phyloP scores from a whole-genome alignment of 306 rosid genomes.

The Lagenaria siceraria region DNA sequence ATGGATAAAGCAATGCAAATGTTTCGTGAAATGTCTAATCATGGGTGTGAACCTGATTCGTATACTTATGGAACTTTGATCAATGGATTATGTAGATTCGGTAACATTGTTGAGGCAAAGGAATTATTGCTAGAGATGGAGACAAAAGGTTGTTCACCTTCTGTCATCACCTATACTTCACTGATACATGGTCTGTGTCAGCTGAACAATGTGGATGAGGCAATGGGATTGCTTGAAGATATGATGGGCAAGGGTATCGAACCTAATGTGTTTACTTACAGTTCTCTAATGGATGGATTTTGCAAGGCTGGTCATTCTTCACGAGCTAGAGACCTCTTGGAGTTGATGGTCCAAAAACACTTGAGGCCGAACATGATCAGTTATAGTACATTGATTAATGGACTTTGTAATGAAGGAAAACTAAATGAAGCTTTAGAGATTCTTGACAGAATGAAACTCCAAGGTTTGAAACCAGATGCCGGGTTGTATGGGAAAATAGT shows the following conservation, averaged over 20 bases:
- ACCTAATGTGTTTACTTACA: slow-evolving; percentile 80
- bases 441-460: slow-evolving; percentile 88
- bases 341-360: slow-evolving; percentile 40
- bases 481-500: slow-evolving; percentile 68
- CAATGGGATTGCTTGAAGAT: slow-evolving; percentile 47
- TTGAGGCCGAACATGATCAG: slow-evolving; percentile 62
- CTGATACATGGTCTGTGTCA: slow-evolving; percentile 75
- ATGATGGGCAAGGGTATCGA: slow-evolving; percentile 44
- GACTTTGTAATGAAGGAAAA: slow-evolving; percentile 70
- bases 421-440: slow-evolving; percentile 59
- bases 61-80: slow-evolving; percentile 87
- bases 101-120: slow-evolving; percentile 50
- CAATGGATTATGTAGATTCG: slow-evolving; percentile 60
- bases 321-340: slow-evolving; percentile 53
- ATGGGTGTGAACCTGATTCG: slow-evolving; percentile 66
- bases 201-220: slow-evolving; percentile 48
- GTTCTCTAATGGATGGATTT: slow-evolving; percentile 66
- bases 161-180: slow-evolving; percentile 71
- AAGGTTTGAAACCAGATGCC: slow-evolving; percentile 76
- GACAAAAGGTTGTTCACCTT: slow-evolving; percentile 39
- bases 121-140: slow-evolving; percentile 66
- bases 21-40: slow-evolving; percentile 65
- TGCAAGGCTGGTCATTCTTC: slow-evolving; percentile 65
- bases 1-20: slow-evolving; percentile 53
- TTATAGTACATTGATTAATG: slow-evolving; percentile 58